These are phyloP conservation scores for Biscogniauxia marginata DNA, from an alignment of 2,329 filamentous ascomycete species.

Conservation along the genomic window DNA sequence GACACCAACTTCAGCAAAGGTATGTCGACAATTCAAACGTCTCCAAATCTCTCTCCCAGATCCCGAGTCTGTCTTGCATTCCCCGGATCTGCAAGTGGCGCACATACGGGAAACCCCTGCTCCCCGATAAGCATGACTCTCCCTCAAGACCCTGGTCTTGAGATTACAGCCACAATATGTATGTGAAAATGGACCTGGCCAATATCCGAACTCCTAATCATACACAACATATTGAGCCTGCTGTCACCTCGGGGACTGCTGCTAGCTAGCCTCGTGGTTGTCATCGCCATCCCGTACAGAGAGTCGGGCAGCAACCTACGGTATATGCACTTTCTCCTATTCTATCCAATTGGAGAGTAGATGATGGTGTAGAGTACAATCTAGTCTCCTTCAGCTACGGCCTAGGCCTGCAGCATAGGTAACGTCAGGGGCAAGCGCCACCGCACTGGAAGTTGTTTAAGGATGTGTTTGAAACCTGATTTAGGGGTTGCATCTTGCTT, in stretches of 20 bases:
- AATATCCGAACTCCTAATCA: constrained; percentile 1
- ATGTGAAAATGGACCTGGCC: constrained; percentile 4
- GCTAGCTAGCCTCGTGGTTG: constrained; percentile 18
- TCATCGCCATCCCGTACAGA: constrained; percentile 16
- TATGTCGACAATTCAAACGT: constrained; percentile 28
- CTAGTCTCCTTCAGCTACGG: background rate
- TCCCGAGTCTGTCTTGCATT: constrained; percentile 13
- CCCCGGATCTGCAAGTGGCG: constrained; percentile 18
- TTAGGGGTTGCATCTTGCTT: too few species aligned
- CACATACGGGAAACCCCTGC: too few species aligned
- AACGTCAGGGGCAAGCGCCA: too few species aligned
- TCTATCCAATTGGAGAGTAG: constrained; percentile 5
- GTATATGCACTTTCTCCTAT: constrained; percentile 22
- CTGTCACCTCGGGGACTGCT: constrained; percentile 15
- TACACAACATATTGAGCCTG: constrained; percentile 17
- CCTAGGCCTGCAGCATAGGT: background rate
- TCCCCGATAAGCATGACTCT: background rate
- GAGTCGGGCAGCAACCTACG: constrained; percentile 11
- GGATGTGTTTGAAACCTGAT: too few species aligned
- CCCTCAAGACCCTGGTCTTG: constrained; percentile 9
- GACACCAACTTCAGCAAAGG: constrained; percentile 14
- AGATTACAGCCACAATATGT: background rate
- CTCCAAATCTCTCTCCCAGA: constrained; percentile 7
- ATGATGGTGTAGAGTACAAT: constrained; percentile 1
- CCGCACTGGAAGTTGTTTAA: too few species aligned